phyloP scores from a whole-genome alignment of 148 eudicot species.

The Persicaria maculosa region DNA sequence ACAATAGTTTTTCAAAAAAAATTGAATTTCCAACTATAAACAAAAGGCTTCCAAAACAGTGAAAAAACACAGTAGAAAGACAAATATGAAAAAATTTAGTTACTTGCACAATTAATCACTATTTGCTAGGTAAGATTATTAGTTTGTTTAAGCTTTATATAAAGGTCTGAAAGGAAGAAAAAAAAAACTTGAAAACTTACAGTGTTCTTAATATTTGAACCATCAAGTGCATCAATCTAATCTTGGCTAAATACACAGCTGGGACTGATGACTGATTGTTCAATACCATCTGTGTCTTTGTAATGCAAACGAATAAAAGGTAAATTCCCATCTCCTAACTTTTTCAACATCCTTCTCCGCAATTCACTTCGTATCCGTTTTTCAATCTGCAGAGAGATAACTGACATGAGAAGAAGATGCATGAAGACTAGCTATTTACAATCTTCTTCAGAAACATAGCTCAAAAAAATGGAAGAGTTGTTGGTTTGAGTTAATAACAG shows the following conservation, averaged over 20 bases:
- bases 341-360: conserved; percentile 62
- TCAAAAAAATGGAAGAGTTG: background rate
- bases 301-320: conserved; percentile 77
- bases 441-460: background rate
- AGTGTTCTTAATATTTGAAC: conserved; percentile 47
- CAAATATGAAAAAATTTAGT: background rate
- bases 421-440: background rate
- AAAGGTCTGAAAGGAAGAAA: conserved; percentile 3
- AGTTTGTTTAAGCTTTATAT: background rate
- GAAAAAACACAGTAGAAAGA: background rate
- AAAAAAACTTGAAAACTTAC: conserved; percentile 36
- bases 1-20: background rate
- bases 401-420: background rate
- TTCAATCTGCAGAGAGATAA: conserved; percentile 38
- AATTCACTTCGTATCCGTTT: conserved; percentile 51
- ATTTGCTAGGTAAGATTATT: background rate
- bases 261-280: conserved; percentile 50
- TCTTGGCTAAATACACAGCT: conserved; percentile 78
- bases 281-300: conserved; percentile 57
- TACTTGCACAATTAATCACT: background rate
- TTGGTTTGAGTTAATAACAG: background rate
- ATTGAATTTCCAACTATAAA: conserved; percentile 1
- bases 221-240: conserved; percentile 52
- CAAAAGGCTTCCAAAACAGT: background rate
- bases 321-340: conserved; percentile 51